These are phyloP conservation scores for Anthracocystis setariae DNA, from an alignment of 1,284 basidiomycete species.

Conservation along the genomic window DNA sequence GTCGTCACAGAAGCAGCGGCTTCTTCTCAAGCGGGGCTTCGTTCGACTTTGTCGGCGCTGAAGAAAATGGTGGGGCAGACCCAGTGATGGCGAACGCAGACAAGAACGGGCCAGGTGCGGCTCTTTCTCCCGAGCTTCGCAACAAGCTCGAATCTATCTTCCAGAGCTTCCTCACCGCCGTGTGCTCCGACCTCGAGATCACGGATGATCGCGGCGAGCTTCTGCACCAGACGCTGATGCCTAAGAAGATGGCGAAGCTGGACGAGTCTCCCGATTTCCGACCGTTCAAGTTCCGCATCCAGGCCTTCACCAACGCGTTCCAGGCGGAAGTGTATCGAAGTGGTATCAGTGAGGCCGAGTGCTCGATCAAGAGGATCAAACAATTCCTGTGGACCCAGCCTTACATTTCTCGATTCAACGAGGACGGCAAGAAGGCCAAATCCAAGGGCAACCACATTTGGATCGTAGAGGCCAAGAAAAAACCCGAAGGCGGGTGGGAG, in stretches of 20 bases:
- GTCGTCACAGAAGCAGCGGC: conserved; percentile 49
- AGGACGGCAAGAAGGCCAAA: conserved; percentile 97
- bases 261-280: conserved; percentile 91
- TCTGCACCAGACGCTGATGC: conserved; percentile 98
- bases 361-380: conserved; percentile 76
- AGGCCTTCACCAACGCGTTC: conserved; percentile 97
- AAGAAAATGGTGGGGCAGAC: conserved; percentile 30
- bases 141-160: conserved; percentile 88
- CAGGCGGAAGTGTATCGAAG: conserved; percentile 80
- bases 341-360: conserved; percentile 71
- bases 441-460: conserved; percentile 99
- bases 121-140: conserved; percentile 74
- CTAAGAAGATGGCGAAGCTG: conserved; percentile 69
- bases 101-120: conserved; percentile 25
- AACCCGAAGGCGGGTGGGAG: conserved; percentile 79
- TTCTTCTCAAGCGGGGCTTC: conserved; percentile 52
- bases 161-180: conserved; percentile 84
- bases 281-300: conserved; percentile 99
- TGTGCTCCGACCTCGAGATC: conserved; percentile 92
- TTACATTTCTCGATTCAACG: conserved; percentile 96
- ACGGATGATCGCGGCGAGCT: conserved; percentile 93
- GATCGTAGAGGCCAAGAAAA: conserved; percentile 94
- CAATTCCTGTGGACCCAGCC: conserved; percentile 93
- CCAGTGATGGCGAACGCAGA: conserved; percentile 17
- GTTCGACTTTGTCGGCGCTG: conserved; percentile 31